Base-by-base conservation (phyloP, 2,329 filamentous ascomycete species). In the Tolypocladium endophyticum region DNA sequence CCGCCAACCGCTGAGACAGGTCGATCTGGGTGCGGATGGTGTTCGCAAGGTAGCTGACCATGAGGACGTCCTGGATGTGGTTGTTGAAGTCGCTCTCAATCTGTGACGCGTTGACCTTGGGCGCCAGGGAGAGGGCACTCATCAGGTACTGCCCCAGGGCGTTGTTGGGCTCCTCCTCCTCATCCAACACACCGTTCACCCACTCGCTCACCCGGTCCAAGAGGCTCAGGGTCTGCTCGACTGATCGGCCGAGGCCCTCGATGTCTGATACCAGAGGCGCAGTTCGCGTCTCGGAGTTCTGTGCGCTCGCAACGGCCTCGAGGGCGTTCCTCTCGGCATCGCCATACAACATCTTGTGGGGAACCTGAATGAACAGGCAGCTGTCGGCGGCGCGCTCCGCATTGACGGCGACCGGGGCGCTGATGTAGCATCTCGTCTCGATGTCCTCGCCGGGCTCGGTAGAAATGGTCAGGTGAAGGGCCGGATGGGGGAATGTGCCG, bases 71-170 rank as follows among this genome's bases (percentile, higher is more conserved):
- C 80, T 99, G 94, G 76, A 99, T 92, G 80, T 99, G 94, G 81
- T 96, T 96, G 86, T 99, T 99, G 85, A 99, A 99, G 81, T 97
- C 92, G 73, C 88, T 84, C 82, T 99, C 94, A 72, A 99, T 92
- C 73, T 95, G 89, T 63, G 86, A 83, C 43, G 88, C 81, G 70
- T 96, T 90, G 62, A 97, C 94, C 83, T 97, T 99, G 70, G 94
- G 94, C 59, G 93, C 91, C 64, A 99, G 81, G 55, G 90, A 92
- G 64, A 99, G 84, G 45, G 93, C 88, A 75, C 96, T 96, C 82
- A 97, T 89, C 66, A 99, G 81, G 78, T 92, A 96, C 77, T 99
- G 95, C 66, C 92, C 94, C 60, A 99, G 81, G 16, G 92, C 91
- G 66, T 91, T 95, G 66, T 90, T 94, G 67, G 93, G 92, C 73